Conservation (phyloP, 192 early-diverging fungal genomes). For the Coemansia nantahalensis region DNA sequence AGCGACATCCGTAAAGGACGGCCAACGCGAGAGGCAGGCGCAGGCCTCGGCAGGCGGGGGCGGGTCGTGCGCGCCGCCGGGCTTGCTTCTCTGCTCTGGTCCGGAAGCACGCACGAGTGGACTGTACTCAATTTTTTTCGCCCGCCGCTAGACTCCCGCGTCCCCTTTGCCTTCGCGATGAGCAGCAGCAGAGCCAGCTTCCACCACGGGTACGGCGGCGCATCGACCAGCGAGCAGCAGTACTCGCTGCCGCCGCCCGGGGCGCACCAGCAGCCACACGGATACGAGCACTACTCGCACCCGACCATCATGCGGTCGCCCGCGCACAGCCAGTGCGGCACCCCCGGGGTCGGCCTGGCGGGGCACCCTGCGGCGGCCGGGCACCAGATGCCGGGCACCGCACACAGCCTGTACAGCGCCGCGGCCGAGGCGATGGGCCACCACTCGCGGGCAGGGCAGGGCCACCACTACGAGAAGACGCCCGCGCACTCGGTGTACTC, state of each 20-base stretch:
- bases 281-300: conserved; percentile 8
- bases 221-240: neutral
- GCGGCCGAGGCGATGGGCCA: neutral
- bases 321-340: neutral
- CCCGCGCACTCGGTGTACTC: neutral
- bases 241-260: neutral
- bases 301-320: neutral
- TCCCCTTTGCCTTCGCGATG: no score
- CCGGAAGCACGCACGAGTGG: no score
- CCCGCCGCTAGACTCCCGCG: no score
- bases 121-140: no score
- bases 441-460: neutral
- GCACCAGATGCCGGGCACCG: neutral
- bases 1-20: no score
- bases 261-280: neutral
- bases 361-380: no score
- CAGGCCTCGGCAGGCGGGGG: no score
- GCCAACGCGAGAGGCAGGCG: no score
- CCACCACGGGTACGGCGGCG: conserved; percentile 5
- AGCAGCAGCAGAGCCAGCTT: conserved; percentile 8
- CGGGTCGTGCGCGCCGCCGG: no score
- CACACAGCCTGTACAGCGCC: no score
- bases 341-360: no score
- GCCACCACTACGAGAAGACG: neutral
- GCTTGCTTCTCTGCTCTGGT: no score